Conservation (phyloP, 2,329 filamentous ascomycete species). For the Penicillium occitanis region DNA sequence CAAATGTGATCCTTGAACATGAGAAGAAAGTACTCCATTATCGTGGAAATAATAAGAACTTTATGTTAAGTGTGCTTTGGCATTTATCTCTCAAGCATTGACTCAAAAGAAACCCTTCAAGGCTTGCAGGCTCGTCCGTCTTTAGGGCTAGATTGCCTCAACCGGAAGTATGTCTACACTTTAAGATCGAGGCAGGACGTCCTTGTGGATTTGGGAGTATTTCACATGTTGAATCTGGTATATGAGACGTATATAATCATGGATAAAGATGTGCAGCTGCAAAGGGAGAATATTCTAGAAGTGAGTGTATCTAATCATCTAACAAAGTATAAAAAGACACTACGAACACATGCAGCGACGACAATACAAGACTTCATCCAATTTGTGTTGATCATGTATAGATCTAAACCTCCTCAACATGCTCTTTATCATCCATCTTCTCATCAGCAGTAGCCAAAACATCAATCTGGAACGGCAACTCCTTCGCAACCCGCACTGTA, state of each 20-base stretch:
- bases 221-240: too few species aligned
- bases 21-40: neutral
- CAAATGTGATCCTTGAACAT: neutral
- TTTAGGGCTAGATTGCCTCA: neutral
- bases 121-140: neutral
- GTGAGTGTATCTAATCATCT: neutral
- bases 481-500: constrained; percentile 24
- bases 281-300: too few species aligned
- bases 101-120: neutral
- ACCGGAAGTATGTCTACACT: neutral
- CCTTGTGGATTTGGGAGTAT: too few species aligned
- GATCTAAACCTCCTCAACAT: constrained; percentile 12
- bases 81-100: neutral
- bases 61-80: neutral
- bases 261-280: too few species aligned
- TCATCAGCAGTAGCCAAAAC: constrained; percentile 19
- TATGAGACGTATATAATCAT: neutral
- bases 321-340: neutral
- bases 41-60: neutral
- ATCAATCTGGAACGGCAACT: constrained; percentile 27
- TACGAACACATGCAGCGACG: neutral
- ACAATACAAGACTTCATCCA: neutral
- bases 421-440: neutral
- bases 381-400: neutral
- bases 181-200: neutral